Conservation (phyloP, 352 stramenopile species). For the Globisporangium orthogonon region DNA sequence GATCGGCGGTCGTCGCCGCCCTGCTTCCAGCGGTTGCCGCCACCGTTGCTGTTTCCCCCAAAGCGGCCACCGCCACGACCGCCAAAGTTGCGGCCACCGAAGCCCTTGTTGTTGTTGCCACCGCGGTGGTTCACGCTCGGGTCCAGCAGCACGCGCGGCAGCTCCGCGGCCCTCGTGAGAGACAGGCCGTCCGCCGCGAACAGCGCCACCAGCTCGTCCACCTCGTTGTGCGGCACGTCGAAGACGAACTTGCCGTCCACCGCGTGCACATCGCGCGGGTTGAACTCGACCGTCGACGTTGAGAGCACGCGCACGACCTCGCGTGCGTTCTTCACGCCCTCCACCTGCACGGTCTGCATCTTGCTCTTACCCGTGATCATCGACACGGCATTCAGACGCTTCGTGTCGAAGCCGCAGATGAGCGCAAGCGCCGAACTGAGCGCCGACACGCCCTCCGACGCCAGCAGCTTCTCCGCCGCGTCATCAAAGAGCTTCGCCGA, state of each 20-base stretch:
- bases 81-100: slow-evolving; percentile 2
- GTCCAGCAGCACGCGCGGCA: slow-evolving; percentile 51
- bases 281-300: slow-evolving; percentile 31
- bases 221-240: slow-evolving; percentile 44
- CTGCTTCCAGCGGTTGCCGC: slow-evolving; percentile 18
- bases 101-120: slow-evolving; percentile 2
- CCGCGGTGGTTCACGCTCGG: slow-evolving; percentile 12
- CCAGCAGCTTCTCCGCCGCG: slow-evolving; percentile 40
- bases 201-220: slow-evolving; percentile 41
- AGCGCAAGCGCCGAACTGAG: slow-evolving; percentile 65
- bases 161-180: slow-evolving; percentile 40
- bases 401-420: slow-evolving; percentile 70
- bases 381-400: slow-evolving; percentile 54
- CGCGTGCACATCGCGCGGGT: slow-evolving; percentile 40
- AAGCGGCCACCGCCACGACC: slow-evolving; percentile 24
- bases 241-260: slow-evolving; percentile 68
- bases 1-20: slow-evolving; percentile 21
- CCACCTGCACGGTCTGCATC: slow-evolving; percentile 64
- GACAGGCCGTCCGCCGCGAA: slow-evolving; percentile 27
- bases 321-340: slow-evolving; percentile 34
- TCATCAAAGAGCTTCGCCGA: slow-evolving; percentile 52
- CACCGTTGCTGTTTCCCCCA: slow-evolving; percentile 14
- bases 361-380: slow-evolving; percentile 69
- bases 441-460: slow-evolving; percentile 43
- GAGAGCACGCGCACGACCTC: slow-evolving; percentile 39